Evolutionary conservation across 306 rosid genomes (phyloP).

Genomic region (Pterocarpus santalinus): DNA sequence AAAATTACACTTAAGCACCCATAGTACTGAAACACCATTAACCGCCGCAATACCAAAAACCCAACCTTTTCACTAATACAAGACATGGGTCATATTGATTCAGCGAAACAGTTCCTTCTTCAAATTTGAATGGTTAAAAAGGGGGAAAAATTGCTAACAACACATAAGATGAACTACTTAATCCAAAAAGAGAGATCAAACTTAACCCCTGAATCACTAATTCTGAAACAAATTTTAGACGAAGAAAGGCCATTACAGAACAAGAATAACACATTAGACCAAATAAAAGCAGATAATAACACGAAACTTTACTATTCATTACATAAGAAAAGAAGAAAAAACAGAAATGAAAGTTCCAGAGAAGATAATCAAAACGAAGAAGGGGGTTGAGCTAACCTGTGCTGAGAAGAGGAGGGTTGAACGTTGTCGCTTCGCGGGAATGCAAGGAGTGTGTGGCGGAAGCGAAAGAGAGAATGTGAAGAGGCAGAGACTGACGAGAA

Average conservation of each 20-base stretch:
- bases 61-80: constrained; percentile 1
- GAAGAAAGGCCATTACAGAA: background rate
- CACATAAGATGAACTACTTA: background rate
- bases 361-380: background rate
- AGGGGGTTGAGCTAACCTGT: background rate
- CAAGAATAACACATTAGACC: background rate
- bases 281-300: background rate
- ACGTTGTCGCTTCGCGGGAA: background rate
- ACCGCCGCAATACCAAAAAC: background rate
- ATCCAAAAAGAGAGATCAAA: background rate
- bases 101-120: too few species aligned
- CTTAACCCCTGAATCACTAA: background rate
- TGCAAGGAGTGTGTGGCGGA: background rate
- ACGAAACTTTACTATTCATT: background rate
- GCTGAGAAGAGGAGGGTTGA: background rate
- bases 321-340: background rate
- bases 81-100: background rate
- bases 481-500: background rate
- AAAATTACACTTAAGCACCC: too few species aligned
- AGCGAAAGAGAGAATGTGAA: background rate
- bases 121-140: too few species aligned
- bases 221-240: background rate
- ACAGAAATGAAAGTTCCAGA: background rate
- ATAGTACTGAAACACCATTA: background rate
- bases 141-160: too few species aligned